phyloP scores from a whole-genome alignment of 306 rosid species.

The Ammopiptanthus mongolicus region DNA sequence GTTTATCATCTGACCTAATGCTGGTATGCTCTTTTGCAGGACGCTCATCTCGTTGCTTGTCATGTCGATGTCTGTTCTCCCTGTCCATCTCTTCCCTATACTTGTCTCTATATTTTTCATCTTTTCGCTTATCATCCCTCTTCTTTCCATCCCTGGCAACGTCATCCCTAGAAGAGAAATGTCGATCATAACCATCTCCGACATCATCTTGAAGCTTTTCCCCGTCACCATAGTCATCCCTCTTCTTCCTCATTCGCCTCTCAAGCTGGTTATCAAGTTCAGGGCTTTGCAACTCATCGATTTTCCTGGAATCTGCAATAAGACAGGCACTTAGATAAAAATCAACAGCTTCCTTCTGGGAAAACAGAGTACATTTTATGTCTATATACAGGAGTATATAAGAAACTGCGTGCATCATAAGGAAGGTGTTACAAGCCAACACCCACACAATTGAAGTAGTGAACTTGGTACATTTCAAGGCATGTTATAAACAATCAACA shows the following conservation, averaged over 20 bases:
- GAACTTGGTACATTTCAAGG: not conserved
- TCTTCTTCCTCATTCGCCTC: constrained; percentile 59
- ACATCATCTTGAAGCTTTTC: constrained; percentile 59
- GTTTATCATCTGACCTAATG: constrained; percentile 73
- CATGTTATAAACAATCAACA: not conserved
- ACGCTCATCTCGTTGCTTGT: constrained; percentile 67
- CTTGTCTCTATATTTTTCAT: constrained; percentile 76
- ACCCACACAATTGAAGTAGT: not conserved
- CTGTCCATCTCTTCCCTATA: constrained; percentile 62
- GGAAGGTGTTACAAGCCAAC: not conserved
- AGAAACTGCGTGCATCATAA: not conserved
- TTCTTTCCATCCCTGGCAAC: constrained; percentile 57
- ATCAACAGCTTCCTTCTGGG: constrained; percentile 13
- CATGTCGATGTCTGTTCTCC: constrained; percentile 75
- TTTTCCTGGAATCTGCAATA: constrained; percentile 50
- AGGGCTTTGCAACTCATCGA: constrained; percentile 60
- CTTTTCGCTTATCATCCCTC: constrained; percentile 85
- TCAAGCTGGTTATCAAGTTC: constrained; percentile 71
- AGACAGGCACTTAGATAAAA: constrained; percentile 16
- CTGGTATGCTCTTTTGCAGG: constrained; percentile 55
- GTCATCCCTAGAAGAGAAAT: constrained; percentile 63
- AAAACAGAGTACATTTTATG: not conserved
- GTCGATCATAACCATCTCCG: constrained; percentile 53
- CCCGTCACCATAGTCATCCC: constrained; percentile 58
- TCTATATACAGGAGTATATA: not conserved